Base-by-base conservation (phyloP, 139 green algal species). In the Yamagishiella unicocca region DNA sequence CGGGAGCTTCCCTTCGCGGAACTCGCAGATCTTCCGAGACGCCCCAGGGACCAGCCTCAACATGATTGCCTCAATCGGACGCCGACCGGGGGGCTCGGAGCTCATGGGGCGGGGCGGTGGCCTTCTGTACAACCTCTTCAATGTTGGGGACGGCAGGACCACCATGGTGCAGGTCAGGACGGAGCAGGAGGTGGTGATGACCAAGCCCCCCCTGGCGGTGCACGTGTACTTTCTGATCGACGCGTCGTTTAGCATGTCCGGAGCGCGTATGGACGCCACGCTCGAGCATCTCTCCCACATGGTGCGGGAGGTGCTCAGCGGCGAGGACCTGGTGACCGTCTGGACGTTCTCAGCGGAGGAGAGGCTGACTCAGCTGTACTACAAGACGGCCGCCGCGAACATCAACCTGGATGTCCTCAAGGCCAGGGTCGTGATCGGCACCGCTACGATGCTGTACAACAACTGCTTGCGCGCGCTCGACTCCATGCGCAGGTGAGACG, bases 251-350 rank as follows among this genome's bases (percentile, higher is more conserved):
- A 68, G 58, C 58, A 68, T 68, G 58, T 29, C 14, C 21, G 58
- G 58, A 14, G 58, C 58, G 58, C 64, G 64, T n/a, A 72, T 72
- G 64, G n/a, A 9, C 8, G 64, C 64, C n/a, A 72, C 64, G 6
- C 64, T 72, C 8, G n/a, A 72, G n/a, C 17, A 72, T n/a, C 17
- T 72, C n/a, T 3, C 14, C n/a, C 29, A 17, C n/a, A 72, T 72
- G 64, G 29, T 40, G 29, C 64, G 64, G n/a, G n/a, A 42, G n/a
- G 64, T 72, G 64, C 64, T 72, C 8, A 42, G n/a, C 29, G 17
- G 17, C 8, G n/a, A 72, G n/a, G 64, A 72, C 64, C n/a, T 72
- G n/a, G 64, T 72, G n/a, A 72, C 64, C 8, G 64, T 72, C n/a
- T 72, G 64, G 64, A 40, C n/a, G 17, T 72, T 72, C 17, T 40